Base-by-base conservation (phyloP, 768 basidiomycete species). In the Pisolithus marmoratus region DNA sequence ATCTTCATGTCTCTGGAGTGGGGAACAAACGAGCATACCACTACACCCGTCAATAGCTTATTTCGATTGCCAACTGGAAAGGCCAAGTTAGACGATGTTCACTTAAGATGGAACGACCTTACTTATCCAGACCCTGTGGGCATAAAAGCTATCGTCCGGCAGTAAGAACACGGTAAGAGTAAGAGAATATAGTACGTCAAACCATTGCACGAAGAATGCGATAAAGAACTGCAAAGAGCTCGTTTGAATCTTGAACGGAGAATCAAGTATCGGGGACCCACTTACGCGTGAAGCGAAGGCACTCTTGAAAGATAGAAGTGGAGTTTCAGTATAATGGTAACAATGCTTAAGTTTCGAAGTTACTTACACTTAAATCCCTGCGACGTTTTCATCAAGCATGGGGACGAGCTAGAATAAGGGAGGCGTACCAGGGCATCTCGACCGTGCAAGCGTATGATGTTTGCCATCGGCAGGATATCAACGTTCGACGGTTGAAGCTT, bases 91-190 rank as follows among this genome's bases (percentile, higher is more conserved):
- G 20, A 3, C 24, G 14, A 4, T 8, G 14, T 40, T 11, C 8
- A 29, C 22, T 23, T 1, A 7, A 17, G 24, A 17, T 17, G 12
- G 14, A 4, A 1, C 17, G 14, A 34, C 4, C 15, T 1, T 40
- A 63, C 62, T 63, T 56, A 63, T 62, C 60, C 60, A 65, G n/a
- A 64, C 60, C 34, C 60, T 61, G 23, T 63, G 63, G 22, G 51
- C 50, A 26, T 64, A 64, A 31, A 63, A 63, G 47, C 63, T 64
- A 40, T 40, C 14, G 29, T 12, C 19, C 22, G 20, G 7, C 1
- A 2, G 19, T 62, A 9, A 57, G 53, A 19, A 3, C 42, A 7
- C 17, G 31, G 36, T 40, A 15, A 4, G 34, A 34, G 20, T 22
- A 8, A 14, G 27, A 4, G 34, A 29, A 29, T 11, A 14, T 2